Conservation (phyloP, 179 eudicot genomes). For the Actinidia chinensis region DNA sequence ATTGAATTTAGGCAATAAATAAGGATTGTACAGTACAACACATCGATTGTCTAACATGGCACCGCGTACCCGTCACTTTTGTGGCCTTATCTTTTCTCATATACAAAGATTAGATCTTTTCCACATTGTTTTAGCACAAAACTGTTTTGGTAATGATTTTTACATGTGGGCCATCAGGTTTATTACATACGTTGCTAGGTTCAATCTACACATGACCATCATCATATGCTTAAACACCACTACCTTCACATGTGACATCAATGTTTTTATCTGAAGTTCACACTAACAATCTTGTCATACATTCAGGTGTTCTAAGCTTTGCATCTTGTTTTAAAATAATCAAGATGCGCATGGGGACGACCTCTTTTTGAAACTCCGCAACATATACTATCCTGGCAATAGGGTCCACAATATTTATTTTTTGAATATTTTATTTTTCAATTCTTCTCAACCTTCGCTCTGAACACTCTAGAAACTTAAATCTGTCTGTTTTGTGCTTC, state of each 20-base stretch:
- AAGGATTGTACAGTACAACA: too few species aligned
- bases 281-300: not conserved
- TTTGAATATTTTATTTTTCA: not conserved
- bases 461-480: not conserved
- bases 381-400: not conserved
- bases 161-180: not conserved
- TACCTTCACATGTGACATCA: too few species aligned
- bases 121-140: too few species aligned
- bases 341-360: not conserved
- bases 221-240: not conserved
- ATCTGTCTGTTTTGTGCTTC: not conserved
- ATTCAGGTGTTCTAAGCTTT: not conserved
- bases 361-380: not conserved
- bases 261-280: too few species aligned
- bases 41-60: too few species aligned
- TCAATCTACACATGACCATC: not conserved
- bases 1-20: too few species aligned
- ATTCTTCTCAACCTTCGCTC: not conserved
- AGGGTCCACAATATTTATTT: not conserved
- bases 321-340: not conserved
- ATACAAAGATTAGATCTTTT: too few species aligned
- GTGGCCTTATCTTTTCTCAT: too few species aligned
- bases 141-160: not conserved
- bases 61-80: too few species aligned
- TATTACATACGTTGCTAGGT: not conserved